phyloP scores from a whole-genome alignment of 495 filamentous ascomycete species.

The Polyplosphaeria fusca region DNA sequence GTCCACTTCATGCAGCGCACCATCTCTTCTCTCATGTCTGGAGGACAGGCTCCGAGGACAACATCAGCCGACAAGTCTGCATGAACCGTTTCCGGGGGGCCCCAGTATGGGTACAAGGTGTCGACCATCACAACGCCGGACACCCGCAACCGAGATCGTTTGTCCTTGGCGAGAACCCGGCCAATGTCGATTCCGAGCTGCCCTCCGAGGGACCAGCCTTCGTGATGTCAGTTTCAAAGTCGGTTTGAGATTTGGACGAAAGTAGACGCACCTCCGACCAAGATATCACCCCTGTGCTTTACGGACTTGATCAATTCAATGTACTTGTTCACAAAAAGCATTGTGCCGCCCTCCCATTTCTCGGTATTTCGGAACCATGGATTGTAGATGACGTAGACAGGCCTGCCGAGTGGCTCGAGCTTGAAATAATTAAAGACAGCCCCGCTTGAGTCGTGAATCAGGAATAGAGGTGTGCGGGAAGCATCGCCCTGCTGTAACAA shows the following conservation, averaged over 20 bases:
- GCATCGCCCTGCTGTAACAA: not conserved
- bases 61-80: not conserved
- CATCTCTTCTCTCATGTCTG: not conserved
- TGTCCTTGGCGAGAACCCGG: not conserved
- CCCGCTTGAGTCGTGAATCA: not conserved
- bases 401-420: not conserved
- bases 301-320: not conserved
- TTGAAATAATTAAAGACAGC: not conserved
- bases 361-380: not conserved
- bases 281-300: not conserved
- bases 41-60: not conserved
- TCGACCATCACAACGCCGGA: not conserved
- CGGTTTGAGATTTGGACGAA: not conserved
- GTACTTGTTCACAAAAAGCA: not conserved
- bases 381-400: not conserved
- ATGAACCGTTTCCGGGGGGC: not conserved
- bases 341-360: not conserved
- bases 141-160: not conserved
- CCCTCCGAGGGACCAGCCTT: not conserved
- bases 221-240: not conserved
- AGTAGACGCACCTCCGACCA: not conserved
- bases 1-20: not conserved
- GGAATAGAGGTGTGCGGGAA: not conserved
- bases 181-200: not conserved
- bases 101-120: not conserved